These are phyloP conservation scores for Geosmithia flava DNA, from an alignment of 2,329 filamentous ascomycete species.

Conservation along the genomic window DNA sequence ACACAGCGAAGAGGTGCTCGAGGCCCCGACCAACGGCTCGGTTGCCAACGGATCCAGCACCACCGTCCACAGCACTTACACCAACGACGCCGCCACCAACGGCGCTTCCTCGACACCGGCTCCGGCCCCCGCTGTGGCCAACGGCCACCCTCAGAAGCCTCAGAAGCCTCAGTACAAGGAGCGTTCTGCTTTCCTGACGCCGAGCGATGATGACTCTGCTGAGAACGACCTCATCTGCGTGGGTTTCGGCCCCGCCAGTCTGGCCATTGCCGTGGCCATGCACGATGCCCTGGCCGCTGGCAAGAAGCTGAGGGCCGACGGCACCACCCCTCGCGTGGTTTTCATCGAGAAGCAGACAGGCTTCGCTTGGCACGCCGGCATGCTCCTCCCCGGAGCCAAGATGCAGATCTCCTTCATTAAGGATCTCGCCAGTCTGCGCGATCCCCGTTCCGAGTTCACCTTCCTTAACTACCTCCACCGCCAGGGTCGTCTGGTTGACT, in stretches of 20 bases:
- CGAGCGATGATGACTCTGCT: conserved; percentile 41
- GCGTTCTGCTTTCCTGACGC: conserved; percentile 23
- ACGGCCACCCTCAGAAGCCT: conserved; percentile 7
- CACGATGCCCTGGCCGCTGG: conserved; percentile 60
- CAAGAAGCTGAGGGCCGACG: conserved; percentile 24
- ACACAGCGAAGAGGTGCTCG: conserved; percentile 4
- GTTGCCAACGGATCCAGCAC: background rate
- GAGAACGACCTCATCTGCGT: conserved; percentile 80
- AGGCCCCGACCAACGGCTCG: background rate
- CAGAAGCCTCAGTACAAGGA: conserved; percentile 9
- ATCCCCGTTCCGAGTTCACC: conserved; percentile 84
- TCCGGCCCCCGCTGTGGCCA: conserved; percentile 9
- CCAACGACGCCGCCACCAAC: conserved; percentile 1
- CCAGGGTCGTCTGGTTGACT: conserved; percentile 72
- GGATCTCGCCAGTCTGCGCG: conserved; percentile 78
- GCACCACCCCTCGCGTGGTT: conserved; percentile 53
- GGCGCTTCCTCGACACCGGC: conserved; percentile 1
- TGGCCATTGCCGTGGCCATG: conserved; percentile 80
- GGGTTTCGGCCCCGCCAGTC: conserved; percentile 83
- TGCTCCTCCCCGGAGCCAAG: conserved; percentile 83
- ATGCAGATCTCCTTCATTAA: conserved; percentile 99
- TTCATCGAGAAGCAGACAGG: conserved; percentile 77
- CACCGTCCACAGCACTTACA: conserved; percentile 1
- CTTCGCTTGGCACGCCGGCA: conserved; percentile 91
- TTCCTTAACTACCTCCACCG: conserved; percentile 89